Evolutionary conservation across 768 basidiomycete genomes (phyloP).

Genomic region (Tulasnella sp.): DNA sequence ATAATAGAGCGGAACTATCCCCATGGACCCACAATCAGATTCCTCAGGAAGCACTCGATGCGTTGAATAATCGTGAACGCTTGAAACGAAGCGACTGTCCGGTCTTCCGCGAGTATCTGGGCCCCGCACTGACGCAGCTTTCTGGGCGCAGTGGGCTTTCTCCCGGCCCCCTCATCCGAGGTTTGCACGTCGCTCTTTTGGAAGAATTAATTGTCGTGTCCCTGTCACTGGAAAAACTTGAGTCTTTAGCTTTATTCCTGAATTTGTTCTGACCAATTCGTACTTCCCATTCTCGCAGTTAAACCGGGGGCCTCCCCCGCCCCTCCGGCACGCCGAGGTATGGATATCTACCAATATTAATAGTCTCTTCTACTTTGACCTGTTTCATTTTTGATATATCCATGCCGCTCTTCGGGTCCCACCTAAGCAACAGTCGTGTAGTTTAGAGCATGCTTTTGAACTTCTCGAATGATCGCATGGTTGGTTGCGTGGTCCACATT

Average conservation of each 20-base stretch:
- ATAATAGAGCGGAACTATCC: not conserved
- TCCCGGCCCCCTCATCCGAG: slow-evolving; percentile 8
- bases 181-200: not conserved
- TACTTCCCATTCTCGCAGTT: not conserved
- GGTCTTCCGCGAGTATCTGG: not conserved
- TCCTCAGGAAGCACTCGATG: not conserved
- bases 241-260: not conserved
- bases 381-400: not conserved
- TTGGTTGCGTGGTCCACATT: no score
- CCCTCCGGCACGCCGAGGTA: no score
- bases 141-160: not conserved
- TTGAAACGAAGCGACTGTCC: not conserved
- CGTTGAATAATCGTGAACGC: not conserved
- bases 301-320: not conserved
- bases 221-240: not conserved
- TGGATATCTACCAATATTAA: no score
- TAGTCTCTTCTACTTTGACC: not conserved
- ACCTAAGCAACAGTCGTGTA: not conserved
- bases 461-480: not conserved
- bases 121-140: not conserved
- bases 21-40: not conserved
- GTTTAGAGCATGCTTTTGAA: not conserved
- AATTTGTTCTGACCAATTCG: not conserved
- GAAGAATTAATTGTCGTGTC: not conserved
- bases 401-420: no score